These are phyloP conservation scores for Aspergillus tanneri DNA, from an alignment of 2,329 filamentous ascomycete species.

Conservation along the genomic window DNA sequence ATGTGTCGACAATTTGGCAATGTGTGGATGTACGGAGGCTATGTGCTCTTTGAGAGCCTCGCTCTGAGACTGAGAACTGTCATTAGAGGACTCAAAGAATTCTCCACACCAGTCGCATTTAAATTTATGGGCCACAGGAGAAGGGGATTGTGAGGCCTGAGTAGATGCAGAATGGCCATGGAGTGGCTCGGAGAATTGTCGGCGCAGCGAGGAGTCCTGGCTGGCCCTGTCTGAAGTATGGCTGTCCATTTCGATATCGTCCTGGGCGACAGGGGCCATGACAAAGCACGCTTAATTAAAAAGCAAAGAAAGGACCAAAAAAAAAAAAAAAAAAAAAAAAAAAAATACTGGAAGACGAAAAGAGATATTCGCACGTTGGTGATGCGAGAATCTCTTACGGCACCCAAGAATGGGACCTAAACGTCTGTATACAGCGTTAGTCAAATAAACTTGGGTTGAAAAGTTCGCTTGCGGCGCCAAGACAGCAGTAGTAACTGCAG, in stretches of 20 bases:
- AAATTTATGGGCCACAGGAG: constrained; percentile 25
- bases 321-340: constrained; percentile 8
- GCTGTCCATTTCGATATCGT: constrained; percentile 37
- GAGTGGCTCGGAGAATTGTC: constrained; percentile 42
- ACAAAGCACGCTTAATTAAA: constrained; percentile 7
- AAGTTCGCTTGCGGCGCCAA: constrained; percentile 40
- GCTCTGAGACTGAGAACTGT: constrained; percentile 26
- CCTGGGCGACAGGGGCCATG: constrained; percentile 37
- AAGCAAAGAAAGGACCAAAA: constrained; percentile 5
- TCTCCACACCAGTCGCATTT: constrained; percentile 42
- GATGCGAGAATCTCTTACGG: too few species aligned
- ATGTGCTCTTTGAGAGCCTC: constrained; percentile 36
- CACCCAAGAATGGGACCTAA: constrained; percentile 21
- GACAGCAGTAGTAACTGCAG: constrained; percentile 27
- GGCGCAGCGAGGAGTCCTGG: constrained; percentile 37
- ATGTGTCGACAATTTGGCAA: constrained; percentile 27
- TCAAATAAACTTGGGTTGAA: constrained; percentile 20
- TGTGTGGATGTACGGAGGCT: constrained; percentile 34
- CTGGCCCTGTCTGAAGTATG: constrained; percentile 40
- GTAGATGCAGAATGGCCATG: constrained; percentile 36
- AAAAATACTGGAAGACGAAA: neutral
- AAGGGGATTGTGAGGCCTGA: constrained; percentile 35
- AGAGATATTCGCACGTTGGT: neutral
- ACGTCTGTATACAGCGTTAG: constrained; percentile 31
- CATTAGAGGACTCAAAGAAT: constrained; percentile 29